Percentiles rank a stretch among this genome's conserved stretches.
Conservation (phyloP, 768 basidiomycete genomes). For the Leccinum arenicola region DNA sequence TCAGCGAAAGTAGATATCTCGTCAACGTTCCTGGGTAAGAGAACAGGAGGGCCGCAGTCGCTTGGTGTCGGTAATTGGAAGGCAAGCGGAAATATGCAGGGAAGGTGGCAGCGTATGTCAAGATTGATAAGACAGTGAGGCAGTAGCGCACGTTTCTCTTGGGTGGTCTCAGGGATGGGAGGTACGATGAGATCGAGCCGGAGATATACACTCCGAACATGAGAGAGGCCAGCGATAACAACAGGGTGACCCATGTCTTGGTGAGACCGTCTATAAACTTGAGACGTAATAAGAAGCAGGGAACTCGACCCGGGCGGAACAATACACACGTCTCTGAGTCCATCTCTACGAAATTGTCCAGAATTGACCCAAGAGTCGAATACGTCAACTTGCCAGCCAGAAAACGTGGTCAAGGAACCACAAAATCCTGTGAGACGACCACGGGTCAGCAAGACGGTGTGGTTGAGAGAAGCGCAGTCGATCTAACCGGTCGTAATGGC, state of each 20-base stretch:
- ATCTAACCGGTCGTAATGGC: constrained; percentile 78
- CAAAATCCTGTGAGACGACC: constrained; percentile 66
- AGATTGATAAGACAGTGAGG: constrained; percentile 52
- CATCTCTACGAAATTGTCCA: constrained; percentile 49
- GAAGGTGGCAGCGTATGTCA: constrained; percentile 73
- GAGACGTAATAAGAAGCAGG: constrained; percentile 7
- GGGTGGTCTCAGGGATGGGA: constrained; percentile 44
- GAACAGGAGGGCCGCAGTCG: constrained; percentile 85
- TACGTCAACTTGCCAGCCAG: constrained; percentile 88
- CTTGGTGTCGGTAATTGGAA: constrained; percentile 65
- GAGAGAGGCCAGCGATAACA: constrained; percentile 73
- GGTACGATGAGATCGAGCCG: constrained; percentile 35
- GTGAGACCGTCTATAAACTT: constrained; percentile 88
- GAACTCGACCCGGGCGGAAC: background rate
- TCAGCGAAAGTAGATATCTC: constrained; percentile 73
- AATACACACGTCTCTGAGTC: constrained; percentile 67
- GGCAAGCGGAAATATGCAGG: constrained; percentile 79
- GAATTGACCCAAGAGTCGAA: constrained; percentile 84
- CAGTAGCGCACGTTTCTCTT: constrained; percentile 44
- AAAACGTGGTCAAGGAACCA: constrained; percentile 95
- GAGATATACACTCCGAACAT: constrained; percentile 70
- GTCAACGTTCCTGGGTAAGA: constrained; percentile 85
- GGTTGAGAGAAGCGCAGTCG: background rate
- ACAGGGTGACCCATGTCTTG: constrained; percentile 75
- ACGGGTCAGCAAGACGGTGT: constrained; percentile 1